phyloP scores from a whole-genome alignment of 1,139 yeast genomes.

The Cylindricascospora bacillispora region DNA sequence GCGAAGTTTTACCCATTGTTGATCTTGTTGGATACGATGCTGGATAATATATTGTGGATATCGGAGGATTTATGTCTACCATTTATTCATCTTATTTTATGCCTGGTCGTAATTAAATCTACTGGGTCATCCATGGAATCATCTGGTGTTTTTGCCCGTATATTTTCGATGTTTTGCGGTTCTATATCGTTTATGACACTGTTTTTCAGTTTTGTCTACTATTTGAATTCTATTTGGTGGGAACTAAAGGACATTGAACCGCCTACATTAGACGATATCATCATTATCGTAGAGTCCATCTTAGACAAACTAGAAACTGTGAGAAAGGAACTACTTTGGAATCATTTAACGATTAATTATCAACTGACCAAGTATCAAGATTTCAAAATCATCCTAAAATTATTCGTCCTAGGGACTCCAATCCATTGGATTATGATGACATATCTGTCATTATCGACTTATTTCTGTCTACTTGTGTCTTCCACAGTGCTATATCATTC shows the following conservation, averaged over 20 bases:
- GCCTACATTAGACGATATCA: conserved; percentile 24
- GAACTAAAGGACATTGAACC: conserved; percentile 18
- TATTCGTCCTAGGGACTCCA: conserved; percentile 5
- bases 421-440: conserved; percentile 10
- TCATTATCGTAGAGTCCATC: conserved; percentile 18
- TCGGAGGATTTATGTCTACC: conserved; percentile 11
- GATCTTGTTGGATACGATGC: conserved; percentile 8
- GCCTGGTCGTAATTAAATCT: conserved; percentile 4
- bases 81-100: conserved; percentile 5
- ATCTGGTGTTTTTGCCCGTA: too few relatives aligned
- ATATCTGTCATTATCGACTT: conserved; percentile 8
- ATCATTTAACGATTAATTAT: conserved; percentile 2
- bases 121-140: not conserved
- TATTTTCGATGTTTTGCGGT: not conserved
- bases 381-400: conserved; percentile 1
- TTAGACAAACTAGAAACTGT: conserved; percentile 15
- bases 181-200: conserved; percentile 7
- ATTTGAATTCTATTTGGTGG: conserved; percentile 11
- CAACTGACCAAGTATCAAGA: not conserved
- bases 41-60: conserved; percentile 13
- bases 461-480: conserved; percentile 5
- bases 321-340: conserved; percentile 8
- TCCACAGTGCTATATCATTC: conserved; percentile 14
- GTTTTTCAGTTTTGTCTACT: conserved; percentile 12
- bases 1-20: conserved; percentile 10